Percentiles rank a stretch among this genome's conserved stretches.
Evolutionary conservation across 441 rosid genomes (phyloP).

Genomic region (Erodium texanum): DNA sequence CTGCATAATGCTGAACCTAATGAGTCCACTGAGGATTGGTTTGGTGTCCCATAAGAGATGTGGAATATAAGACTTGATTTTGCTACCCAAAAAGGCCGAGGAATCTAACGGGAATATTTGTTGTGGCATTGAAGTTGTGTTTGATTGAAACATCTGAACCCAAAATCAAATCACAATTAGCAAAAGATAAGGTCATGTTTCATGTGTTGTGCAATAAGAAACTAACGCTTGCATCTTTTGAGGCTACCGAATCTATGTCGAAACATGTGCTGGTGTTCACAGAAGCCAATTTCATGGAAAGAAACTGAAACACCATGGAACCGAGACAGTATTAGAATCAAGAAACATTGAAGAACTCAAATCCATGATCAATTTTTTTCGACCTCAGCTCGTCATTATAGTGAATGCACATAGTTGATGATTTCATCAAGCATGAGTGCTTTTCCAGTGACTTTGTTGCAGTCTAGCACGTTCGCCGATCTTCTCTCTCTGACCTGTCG

Average conservation of each 20-base stretch:
- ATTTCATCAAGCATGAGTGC: conserved; percentile 70
- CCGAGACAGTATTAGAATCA: too few relatives aligned
- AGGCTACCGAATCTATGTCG: conserved; percentile 34
- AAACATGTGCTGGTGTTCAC: conserved; percentile 51
- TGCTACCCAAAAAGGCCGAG: conserved; percentile 38
- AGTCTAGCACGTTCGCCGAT: conserved; percentile 62
- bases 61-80: not conserved
- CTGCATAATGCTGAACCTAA: conserved; percentile 25
- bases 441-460: conserved; percentile 68
- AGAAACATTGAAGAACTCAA: too few relatives aligned
- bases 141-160: conserved; percentile 35
- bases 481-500: conserved; percentile 58
- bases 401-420: conserved; percentile 65
- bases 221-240: conserved; percentile 16
- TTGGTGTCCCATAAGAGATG: conserved; percentile 17
- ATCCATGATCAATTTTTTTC: not conserved
- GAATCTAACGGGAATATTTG: conserved; percentile 30
- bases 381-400: conserved; percentile 68
- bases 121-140: conserved; percentile 22
- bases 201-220: too few relatives aligned
- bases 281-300: conserved; percentile 65
- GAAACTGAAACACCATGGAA: conserved; percentile 30
- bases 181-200: conserved; percentile 3
- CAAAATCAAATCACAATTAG: not conserved
- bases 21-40: conserved; percentile 26